Percentiles rank a stretch among this genome's conserved stretches.
Conservation (phyloP, 169 alveolate genomes). For the Plasmodium vinckei region DNA sequence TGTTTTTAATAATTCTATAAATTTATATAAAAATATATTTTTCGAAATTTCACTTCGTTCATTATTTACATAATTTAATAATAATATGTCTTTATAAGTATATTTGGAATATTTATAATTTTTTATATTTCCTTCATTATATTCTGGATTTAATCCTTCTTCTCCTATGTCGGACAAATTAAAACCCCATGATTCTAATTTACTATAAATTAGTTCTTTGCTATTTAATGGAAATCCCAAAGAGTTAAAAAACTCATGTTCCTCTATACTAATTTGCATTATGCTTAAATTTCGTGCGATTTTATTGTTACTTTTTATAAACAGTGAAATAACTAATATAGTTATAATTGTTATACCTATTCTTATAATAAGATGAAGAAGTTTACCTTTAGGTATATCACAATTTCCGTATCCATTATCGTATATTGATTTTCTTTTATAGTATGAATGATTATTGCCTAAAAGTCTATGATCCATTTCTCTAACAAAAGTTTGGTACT, state of each 20-base stretch:
- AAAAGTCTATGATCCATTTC: conserved; percentile 36
- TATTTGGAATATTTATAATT: conserved; percentile 63
- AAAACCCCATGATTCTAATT: conserved; percentile 74
- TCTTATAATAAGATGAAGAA: conserved; percentile 33
- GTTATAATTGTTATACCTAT: conserved; percentile 50
- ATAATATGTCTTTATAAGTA: conserved; percentile 68
- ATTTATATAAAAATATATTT: conserved; percentile 56
- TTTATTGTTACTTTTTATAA: conserved; percentile 42
- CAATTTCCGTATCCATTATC: conserved; percentile 14
- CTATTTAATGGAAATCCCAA: conserved; percentile 72
- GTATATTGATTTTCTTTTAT: not conserved
- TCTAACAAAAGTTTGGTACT: not conserved
- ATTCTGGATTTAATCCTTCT: conserved; percentile 46
- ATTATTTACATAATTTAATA: conserved; percentile 41
- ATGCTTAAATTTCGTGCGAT: not conserved
- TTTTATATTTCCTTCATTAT: conserved; percentile 39
- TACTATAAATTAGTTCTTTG: conserved; percentile 55
- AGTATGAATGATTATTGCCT: not conserved
- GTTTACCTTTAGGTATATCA: conserved; percentile 26
- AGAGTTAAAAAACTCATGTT: conserved; percentile 13
- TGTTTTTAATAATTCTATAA: conserved; percentile 46
- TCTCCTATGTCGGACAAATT: conserved; percentile 65
- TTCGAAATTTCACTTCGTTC: conserved; percentile 29
- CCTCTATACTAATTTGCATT: conserved; percentile 23
- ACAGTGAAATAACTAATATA: conserved; percentile 21